These are phyloP conservation scores for Withania somnifera DNA, from an alignment of 305 asterid species.

Conservation along the genomic window DNA sequence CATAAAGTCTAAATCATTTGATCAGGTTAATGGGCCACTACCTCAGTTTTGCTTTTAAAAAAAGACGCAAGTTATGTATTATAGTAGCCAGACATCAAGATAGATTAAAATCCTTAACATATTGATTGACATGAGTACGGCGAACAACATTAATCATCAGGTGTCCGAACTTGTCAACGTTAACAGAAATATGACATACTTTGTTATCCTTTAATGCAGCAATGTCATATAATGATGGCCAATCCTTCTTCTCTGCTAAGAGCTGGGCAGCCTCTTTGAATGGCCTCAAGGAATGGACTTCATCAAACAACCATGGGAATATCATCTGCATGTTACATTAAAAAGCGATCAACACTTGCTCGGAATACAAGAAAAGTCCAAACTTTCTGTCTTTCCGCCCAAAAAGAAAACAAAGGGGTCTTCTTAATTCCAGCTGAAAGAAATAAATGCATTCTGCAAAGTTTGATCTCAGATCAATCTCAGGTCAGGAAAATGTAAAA, in stretches of 20 bases:
- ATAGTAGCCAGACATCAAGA: neutral
- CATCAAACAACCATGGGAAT: constrained; percentile 93
- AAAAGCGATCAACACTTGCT: neutral
- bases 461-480: neutral
- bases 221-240: constrained; percentile 77
- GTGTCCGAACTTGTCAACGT: neutral
- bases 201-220: constrained; percentile 47
- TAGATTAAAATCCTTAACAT: neutral
- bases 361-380: neutral
- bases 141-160: neutral
- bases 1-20: neutral
- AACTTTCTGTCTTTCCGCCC: neutral
- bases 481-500: neutral
- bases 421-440: neutral
- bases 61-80: neutral
- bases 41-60: neutral
- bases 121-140: neutral
- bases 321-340: constrained; percentile 43
- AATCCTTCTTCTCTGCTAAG: constrained; percentile 73
- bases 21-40: neutral
- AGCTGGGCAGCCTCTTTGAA: constrained; percentile 65
- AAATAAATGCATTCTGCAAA: neutral
- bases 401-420: neutral
- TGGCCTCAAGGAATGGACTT: constrained; percentile 67
- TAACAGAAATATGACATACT: constrained; percentile 21